phyloP scores from a whole-genome alignment of 2,329 filamentous ascomycete species.

The Hypoxylon rubiginosum region DNA sequence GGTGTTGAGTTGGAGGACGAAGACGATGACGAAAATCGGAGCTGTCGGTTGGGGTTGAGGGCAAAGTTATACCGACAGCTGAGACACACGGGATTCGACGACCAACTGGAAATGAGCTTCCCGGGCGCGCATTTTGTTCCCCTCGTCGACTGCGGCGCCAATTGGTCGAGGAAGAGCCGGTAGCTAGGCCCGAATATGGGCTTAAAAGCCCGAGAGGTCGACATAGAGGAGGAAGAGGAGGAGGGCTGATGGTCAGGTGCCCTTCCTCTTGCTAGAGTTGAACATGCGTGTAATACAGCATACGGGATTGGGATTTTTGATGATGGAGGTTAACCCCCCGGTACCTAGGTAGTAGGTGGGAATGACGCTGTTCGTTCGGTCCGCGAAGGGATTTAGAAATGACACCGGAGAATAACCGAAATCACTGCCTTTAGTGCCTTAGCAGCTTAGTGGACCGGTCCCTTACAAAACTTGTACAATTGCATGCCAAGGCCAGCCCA shows the following conservation, averaged over 20 bases:
- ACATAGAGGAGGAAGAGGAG: too few relatives aligned
- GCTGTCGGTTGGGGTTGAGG: slow-evolving; percentile 37
- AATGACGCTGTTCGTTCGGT: slow-evolving; percentile 30
- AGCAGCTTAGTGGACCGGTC: too few relatives aligned
- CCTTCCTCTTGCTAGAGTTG: slow-evolving; percentile 25
- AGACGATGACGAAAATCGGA: slow-evolving; percentile 49
- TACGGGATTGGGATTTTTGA: not conserved
- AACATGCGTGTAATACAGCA: slow-evolving; percentile 19
- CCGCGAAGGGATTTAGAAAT: slow-evolving; percentile 15
- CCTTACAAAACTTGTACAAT: too few relatives aligned
- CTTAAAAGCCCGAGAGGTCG: slow-evolving; percentile 47
- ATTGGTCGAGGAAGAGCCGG: slow-evolving; percentile 48
- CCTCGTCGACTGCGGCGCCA: slow-evolving; percentile 40
- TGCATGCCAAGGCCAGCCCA: slow-evolving; percentile 30
- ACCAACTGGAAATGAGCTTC: slow-evolving; percentile 44
- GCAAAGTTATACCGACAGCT: slow-evolving; percentile 45
- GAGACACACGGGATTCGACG: slow-evolving; percentile 46
- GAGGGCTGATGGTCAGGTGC: slow-evolving; percentile 19
- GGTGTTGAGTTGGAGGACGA: slow-evolving; percentile 50
- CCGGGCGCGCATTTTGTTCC: slow-evolving; percentile 10
- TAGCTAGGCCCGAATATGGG: slow-evolving; percentile 47
- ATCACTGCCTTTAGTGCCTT: slow-evolving; percentile 17
- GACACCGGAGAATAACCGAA: slow-evolving; percentile 38
- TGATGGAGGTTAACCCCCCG: not conserved
- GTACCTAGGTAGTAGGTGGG: not conserved